These are phyloP conservation scores for Apiospora malaysiana DNA, from an alignment of 2,329 filamentous ascomycete genomes.

Conservation along the genomic window DNA sequence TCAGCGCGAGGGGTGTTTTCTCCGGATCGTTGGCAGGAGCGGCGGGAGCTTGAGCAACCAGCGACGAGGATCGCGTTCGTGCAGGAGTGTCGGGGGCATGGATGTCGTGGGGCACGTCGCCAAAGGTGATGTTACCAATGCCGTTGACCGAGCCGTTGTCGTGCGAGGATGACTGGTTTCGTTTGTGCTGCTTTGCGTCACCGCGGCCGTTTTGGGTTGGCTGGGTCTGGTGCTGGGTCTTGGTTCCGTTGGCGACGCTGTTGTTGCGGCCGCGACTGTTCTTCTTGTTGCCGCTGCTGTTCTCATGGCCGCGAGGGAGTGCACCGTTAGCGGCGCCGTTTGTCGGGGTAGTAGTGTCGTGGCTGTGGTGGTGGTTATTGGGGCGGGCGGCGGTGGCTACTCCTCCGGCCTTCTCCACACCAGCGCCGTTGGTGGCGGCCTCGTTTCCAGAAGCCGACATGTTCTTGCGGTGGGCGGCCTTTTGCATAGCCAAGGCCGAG, in stretches of 20 bases:
- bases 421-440: constrained; percentile 35
- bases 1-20: constrained; percentile 14
- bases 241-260: constrained; percentile 19
- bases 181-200: neutral
- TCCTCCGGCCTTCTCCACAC: constrained; percentile 24
- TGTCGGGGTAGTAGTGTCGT: constrained; percentile 1
- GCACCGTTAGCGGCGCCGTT: constrained; percentile 12
- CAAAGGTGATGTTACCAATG: constrained; percentile 23
- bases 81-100: constrained; percentile 2
- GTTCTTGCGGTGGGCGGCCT: constrained; percentile 20
- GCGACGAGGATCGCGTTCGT: neutral
- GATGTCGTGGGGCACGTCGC: constrained; percentile 18
- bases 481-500: constrained; percentile 5
- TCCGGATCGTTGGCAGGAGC: constrained; percentile 8
- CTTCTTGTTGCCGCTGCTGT: constrained; percentile 22
- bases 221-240: constrained; percentile 10
- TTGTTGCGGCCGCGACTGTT: constrained; percentile 20
- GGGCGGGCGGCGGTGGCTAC: constrained; percentile 20
- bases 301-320: constrained; percentile 19
- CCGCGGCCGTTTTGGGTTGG: neutral
- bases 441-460: constrained; percentile 29
- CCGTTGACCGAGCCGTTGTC: constrained; percentile 19
- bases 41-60: constrained; percentile 4
- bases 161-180: constrained; percentile 9
- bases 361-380: constrained; percentile 1